phyloP scores from a whole-genome alignment of 306 rosid genomes.

The Alnus rubra region DNA sequence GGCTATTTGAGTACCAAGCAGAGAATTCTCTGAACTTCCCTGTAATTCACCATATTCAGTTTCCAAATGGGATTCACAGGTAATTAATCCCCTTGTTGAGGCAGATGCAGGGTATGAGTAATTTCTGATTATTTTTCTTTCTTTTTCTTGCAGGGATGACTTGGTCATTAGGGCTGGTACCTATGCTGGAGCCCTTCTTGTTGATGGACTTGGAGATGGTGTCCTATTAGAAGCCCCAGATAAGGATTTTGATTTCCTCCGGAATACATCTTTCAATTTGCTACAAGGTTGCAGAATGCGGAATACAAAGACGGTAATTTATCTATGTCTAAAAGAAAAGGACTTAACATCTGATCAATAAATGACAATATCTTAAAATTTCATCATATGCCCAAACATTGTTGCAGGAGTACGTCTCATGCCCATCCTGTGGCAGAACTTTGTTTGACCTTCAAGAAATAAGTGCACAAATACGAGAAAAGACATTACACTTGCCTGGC shows the following conservation, averaged over 20 bases:
- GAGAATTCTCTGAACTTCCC: slow-evolving; percentile 76
- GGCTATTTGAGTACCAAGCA: slow-evolving; percentile 80
- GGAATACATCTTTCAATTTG: slow-evolving; percentile 93
- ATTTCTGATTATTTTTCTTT: slow-evolving; percentile 16
- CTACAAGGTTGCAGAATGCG: slow-evolving; percentile 99
- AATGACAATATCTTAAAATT: not conserved
- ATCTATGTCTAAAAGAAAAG: slow-evolving; percentile 6
- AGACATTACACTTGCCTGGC: slow-evolving; percentile 92
- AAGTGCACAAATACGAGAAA: slow-evolving; percentile 91
- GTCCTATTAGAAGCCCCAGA: slow-evolving; percentile 78
- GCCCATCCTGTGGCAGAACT: slow-evolving; percentile 99
- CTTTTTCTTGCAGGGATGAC: slow-evolving; percentile 67
- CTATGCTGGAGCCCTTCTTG: slow-evolving; percentile 88
- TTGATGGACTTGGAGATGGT: slow-evolving; percentile 98
- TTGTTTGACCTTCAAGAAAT: slow-evolving; percentile 96
- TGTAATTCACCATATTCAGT: slow-evolving; percentile 88
- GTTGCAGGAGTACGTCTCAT: slow-evolving; percentile 93
- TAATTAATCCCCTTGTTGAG: slow-evolving; percentile 28
- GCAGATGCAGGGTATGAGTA: slow-evolving; percentile 10
- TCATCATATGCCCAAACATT: slow-evolving; percentile 22
- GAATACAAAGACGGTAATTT: slow-evolving; percentile 86
- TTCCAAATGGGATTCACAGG: slow-evolving; percentile 88
- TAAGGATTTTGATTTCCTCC: slow-evolving; percentile 82
- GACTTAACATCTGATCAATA: slow-evolving; percentile 1
- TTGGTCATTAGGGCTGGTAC: slow-evolving; percentile 92